Evolutionary conservation across 2,329 filamentous ascomycete genomes (phyloP).

Genomic region (Exophiala alcalophila): DNA sequence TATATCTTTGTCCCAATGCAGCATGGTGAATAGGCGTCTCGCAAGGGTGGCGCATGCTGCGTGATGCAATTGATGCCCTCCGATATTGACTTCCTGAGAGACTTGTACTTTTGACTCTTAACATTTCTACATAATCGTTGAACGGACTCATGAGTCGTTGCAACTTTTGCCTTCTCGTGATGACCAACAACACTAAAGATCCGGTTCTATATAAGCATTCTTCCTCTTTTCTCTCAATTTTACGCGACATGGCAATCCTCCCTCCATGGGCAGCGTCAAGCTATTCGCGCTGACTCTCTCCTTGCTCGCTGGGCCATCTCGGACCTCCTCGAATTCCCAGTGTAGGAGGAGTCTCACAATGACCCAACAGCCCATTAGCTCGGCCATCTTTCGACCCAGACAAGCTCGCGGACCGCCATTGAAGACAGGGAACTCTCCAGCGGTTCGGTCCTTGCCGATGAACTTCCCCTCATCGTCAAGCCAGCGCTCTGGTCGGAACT

Average conservation of each 20-base stretch:
- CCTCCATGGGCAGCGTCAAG: slow-evolving; percentile 63
- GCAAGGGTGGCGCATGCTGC: too few relatives aligned
- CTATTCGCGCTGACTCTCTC: slow-evolving; percentile 59
- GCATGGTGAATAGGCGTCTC: too few relatives aligned
- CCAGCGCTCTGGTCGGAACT: slow-evolving; percentile 57
- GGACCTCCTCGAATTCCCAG: slow-evolving; percentile 50
- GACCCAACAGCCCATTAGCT: slow-evolving; percentile 57
- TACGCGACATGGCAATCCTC: slow-evolving; percentile 50
- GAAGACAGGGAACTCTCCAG: slow-evolving; percentile 62
- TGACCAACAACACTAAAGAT: too few relatives aligned
- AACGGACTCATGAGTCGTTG: too few relatives aligned
- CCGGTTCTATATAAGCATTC: too few relatives aligned
- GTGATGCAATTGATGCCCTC: too few relatives aligned
- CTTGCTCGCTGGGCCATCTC: neutral
- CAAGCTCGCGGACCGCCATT: slow-evolving; percentile 62
- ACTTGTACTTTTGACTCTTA: too few relatives aligned
- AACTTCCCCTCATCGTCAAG: slow-evolving; percentile 38
- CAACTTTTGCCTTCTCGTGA: too few relatives aligned
- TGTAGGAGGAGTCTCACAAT: slow-evolving; percentile 49
- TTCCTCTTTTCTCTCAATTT: slow-evolving; percentile 2
- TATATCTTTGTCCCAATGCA: too few relatives aligned
- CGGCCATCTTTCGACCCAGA: slow-evolving; percentile 64
- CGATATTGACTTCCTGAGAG: too few relatives aligned
- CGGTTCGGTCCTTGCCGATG: slow-evolving; percentile 30
- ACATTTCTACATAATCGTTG: too few relatives aligned